Base-by-base conservation (phyloP, 192 early-diverging fungal genomes). In the Coemansia sp. region DNA sequence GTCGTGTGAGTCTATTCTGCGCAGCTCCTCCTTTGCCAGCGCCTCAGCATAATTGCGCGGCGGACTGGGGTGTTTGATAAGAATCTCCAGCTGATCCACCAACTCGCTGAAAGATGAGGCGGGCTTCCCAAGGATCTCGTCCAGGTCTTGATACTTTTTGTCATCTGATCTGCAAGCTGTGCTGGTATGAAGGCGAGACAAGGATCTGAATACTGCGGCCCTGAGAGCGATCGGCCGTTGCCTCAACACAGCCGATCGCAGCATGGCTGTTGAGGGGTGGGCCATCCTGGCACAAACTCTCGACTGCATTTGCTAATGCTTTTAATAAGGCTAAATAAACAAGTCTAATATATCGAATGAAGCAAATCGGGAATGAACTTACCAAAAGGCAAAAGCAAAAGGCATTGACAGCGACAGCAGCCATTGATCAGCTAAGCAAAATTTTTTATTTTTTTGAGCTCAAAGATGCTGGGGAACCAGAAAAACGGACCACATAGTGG, bases 31-130 rank as follows among this genome's bases (percentile, higher is more conserved):
- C 58, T 83, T 83, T 64, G 72, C 81, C 60, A 83, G 58, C n/a
- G 81, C 81, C 65, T 83, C 81, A 18, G 64, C 81, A 13, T 83
- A 83, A 64, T 75, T 83, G 15, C 70, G 69, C 23, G 81, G 81
- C n/a, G 81, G 81, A 15, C 67, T 75, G 16, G 81, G 81, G 26
- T 83, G 72, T 49, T 78, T 78, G 61, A 83, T 68, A 18, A 78
- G 64, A 8, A 54, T 65, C 45, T 83, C 81, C 2, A 83, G 63
- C 70, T 78, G 81, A 6, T 56, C 67, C 5, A 83, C 62, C 61
- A 83, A 52, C 64, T 83, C 63, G 23, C 48, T 49, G 50, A 83
- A 77, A 19, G 69, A 65, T 11, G 56, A 48, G 0, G 81, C 81
- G 4, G 79, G 74, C 45, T 64, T 61, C 12, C 68, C 74, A 11